Conservation (phyloP, 208 protist species). For the Leptomonas pyrrhocoris region DNA sequence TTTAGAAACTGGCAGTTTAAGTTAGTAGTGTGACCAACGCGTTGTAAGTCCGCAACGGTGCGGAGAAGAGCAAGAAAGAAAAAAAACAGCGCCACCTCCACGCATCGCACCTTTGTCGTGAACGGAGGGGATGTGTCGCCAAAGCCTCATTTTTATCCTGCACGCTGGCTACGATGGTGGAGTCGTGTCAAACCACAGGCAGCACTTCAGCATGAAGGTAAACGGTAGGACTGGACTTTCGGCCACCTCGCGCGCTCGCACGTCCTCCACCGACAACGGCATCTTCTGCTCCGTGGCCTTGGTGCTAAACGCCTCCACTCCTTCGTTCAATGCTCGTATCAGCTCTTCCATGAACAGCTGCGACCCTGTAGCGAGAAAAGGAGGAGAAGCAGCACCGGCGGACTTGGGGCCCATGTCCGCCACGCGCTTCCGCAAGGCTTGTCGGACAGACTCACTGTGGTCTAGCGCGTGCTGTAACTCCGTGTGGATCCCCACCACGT, state of each 20-base stretch:
- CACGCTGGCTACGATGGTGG: not conserved
- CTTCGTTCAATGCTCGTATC: slow-evolving; percentile 56
- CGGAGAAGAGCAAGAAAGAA: not conserved
- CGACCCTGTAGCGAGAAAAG: slow-evolving; percentile 23
- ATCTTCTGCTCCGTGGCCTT: not conserved
- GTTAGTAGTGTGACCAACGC: too few species aligned
- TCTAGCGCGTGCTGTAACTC: slow-evolving; percentile 73
- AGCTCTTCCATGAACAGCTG: slow-evolving; percentile 50
- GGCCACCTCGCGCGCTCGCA: slow-evolving; percentile 33
- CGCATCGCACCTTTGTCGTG: too few species aligned
- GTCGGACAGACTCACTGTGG: slow-evolving; percentile 27
- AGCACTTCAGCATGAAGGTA: slow-evolving; percentile 92
- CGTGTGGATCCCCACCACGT: slow-evolving; percentile 82
- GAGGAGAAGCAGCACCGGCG: not conserved
- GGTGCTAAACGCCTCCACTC: slow-evolving; percentile 25
- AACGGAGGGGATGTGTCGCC: too few species aligned
- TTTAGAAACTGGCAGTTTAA: too few species aligned
- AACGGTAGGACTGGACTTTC: slow-evolving; percentile 79
- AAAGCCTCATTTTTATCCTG: too few species aligned
- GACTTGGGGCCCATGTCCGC: too few species aligned
- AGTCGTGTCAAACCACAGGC: slow-evolving; percentile 77
- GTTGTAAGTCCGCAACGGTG: not conserved
- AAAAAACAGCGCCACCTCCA: not conserved
- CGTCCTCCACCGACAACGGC: slow-evolving; percentile 31
- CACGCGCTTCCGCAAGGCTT: not conserved